Evolutionary conservation across 129 eudicot species (phyloP), one percentile per base, ranked within the genome.

Genomic region (Dittrichia graveolens): DNA sequence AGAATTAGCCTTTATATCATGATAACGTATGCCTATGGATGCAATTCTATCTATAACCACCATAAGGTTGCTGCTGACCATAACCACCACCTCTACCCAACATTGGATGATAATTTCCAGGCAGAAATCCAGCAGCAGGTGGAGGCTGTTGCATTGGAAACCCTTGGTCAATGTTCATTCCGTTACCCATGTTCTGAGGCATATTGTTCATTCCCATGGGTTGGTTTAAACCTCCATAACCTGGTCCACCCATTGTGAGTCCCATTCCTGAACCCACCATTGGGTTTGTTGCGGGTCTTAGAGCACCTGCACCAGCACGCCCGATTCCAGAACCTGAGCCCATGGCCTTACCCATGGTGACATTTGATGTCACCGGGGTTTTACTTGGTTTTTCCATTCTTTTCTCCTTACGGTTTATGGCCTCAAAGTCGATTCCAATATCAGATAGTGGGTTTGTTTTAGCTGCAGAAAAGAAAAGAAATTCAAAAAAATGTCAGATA

Each of bases 301-400:
- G 71, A 74, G 78, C 93, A 79, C 89, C 78, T 0, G 89, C 92
- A 66, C 96, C 92, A 45, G 94, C 94, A 38, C 97, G 99, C 3
- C 99, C 99, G 15, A 90, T 84, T 63, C 99, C 99, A 70, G 97
- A 77, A 76, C 99, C 97, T 4, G 97, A 90, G 47, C 99, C 99
- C 99, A 95, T 95, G 69, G 99, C 99, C 76, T 95, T 95, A 61
- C 99, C 97, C 97, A 95, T 95, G 47, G 84, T 52, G 13, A 90
- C 77, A 15, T 80, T 95, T 19, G 97, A 90, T 11, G 84, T 76
- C 67, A 68, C 85, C 0, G 97, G 82, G 37, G 81, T 67, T 71
- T 85, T 58, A 59, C 88, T 83, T 40, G 97, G 96, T 68, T 95
- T 95, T 63, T 95, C 99, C 88, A 86, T 79, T 73, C 99, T 90